Evolutionary conservation across 1,139 yeast species (phyloP).

Genomic region (Hemisphaericaspora subhashii): DNA sequence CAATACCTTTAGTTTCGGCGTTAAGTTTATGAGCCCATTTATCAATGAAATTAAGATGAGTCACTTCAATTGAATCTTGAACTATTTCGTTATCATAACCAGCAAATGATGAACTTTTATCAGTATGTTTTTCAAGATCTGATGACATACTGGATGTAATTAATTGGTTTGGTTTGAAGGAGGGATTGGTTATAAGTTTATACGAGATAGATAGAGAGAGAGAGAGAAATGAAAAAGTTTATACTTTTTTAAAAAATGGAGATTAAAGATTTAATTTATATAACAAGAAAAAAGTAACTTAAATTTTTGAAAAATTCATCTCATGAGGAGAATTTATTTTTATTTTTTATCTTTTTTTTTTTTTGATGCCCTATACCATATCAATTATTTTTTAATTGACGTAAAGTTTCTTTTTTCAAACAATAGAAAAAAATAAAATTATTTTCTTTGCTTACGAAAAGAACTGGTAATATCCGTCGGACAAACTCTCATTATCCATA

Average conservation of each 20-base stretch:
- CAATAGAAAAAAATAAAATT: neutral
- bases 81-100: constrained; percentile 10
- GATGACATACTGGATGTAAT: neutral
- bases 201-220: neutral
- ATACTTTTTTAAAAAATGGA: no score
- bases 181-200: neutral
- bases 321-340: neutral
- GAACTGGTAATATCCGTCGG: neutral
- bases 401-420: constrained; percentile 1
- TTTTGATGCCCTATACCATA: neutral
- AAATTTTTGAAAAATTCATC: no score
- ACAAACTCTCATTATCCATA: no score
- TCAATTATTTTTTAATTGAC: neutral
- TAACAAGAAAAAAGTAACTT: no score
- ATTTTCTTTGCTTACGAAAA: neutral
- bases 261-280: no score
- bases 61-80: constrained; percentile 7
- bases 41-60: constrained; percentile 19
- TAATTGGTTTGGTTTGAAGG: neutral
- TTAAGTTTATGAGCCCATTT: constrained; percentile 36
- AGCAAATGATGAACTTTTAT: constrained; percentile 7
- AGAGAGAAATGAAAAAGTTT: neutral
- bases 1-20: constrained; percentile 72
- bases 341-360: neutral
- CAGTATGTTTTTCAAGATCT: constrained; percentile 5